Base-by-base conservation (phyloP, 805 yeast genomes). In the Ogataea wickerhamii region DNA sequence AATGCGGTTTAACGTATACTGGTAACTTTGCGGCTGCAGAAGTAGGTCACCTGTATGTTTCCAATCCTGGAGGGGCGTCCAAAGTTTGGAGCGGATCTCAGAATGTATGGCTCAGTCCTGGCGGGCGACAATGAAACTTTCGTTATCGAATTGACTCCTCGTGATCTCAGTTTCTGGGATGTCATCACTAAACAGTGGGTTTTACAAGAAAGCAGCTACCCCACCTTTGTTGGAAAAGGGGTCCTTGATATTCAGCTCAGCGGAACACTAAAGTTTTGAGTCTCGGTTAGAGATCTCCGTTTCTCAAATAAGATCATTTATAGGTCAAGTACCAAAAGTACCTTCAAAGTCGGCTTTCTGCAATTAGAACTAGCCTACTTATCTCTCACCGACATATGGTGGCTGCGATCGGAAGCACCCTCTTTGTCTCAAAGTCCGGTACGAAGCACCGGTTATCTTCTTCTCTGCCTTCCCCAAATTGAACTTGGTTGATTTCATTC, bases 1-100 rank as follows among this genome's bases (percentile, higher is more conserved):
- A 84, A 3, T 76, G 53, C 60, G 85, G 85, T 6, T 58, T 78
- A 32, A 73, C 82, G 1, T 78, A 75, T 52, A 62, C 56, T 6
- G 74, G 74, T 1, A 52, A 53, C 17, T 40, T 48, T 23, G 45
- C 54, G n/a, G 74, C 73, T 5, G 68, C 67, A 4, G 64, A 62
- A 41, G 73, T 65, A n/a, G 62, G 64, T 8, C 76, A 70, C 48
- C 49, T 69, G 33, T 70, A 68, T 45, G 59, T 70, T 41, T 71
- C 64, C 44, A 60, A 67, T 22, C 74, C 73, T 20, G 49, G 56
- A 3, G 63, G 71, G 23, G 71, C 74, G 11, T 70, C 69, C 3
- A 62, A 58, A 42, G 58, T 61, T 1, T 55, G 69, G 28, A 54
- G 73, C 40, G 75, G 74, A 4, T 64, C 67, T 40, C 73, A 67